A percentile compares a stretch with the other conserved stretches of the same genome.
Conservation (phyloP, 495 filamentous ascomycete genomes). For the Aspergillus mulundensis region DNA sequence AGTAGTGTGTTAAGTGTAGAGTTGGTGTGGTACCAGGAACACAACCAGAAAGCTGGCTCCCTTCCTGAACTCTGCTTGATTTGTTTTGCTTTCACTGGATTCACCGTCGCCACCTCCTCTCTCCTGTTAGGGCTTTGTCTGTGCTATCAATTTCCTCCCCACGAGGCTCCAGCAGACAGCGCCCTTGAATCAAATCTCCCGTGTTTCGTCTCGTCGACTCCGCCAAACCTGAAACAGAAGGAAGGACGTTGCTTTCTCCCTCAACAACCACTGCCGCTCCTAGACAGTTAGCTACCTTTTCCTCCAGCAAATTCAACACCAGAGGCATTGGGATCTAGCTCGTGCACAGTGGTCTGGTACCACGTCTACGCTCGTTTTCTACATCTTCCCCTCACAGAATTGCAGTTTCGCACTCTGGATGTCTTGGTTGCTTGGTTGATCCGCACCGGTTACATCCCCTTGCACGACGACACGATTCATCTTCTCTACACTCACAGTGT, state of each 20-base stretch:
- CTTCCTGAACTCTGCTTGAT: not conserved
- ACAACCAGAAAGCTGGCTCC: not conserved
- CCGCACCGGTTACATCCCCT: conserved; percentile 18
- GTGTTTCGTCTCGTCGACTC: not conserved
- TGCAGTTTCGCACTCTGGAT: not conserved
- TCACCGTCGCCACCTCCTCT: not conserved
- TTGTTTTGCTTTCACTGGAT: conserved; percentile 9
- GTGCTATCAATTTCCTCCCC: not conserved
- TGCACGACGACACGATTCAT: conserved; percentile 13
- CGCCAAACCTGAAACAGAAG: conserved; percentile 1
- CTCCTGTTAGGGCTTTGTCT: not conserved
- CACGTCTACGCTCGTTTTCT: conserved; percentile 3
- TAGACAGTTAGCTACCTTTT: not conserved
- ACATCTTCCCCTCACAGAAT: not conserved
- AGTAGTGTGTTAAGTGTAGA: not conserved
- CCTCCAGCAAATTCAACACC: not conserved
- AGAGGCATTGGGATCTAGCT: not conserved
- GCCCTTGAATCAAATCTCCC: not conserved
- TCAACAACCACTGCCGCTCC: not conserved
- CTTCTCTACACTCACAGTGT: conserved; percentile 17
- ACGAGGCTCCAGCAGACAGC: not conserved
- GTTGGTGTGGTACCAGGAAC: not conserved
- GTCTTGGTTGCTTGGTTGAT: conserved; percentile 2
- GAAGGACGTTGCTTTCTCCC: conserved; percentile 1
- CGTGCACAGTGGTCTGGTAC: conserved; percentile 8